These are phyloP conservation scores for Pestalotiopsis sp. DNA, from an alignment of 2,329 filamentous ascomycete species.

Conservation along the genomic window DNA sequence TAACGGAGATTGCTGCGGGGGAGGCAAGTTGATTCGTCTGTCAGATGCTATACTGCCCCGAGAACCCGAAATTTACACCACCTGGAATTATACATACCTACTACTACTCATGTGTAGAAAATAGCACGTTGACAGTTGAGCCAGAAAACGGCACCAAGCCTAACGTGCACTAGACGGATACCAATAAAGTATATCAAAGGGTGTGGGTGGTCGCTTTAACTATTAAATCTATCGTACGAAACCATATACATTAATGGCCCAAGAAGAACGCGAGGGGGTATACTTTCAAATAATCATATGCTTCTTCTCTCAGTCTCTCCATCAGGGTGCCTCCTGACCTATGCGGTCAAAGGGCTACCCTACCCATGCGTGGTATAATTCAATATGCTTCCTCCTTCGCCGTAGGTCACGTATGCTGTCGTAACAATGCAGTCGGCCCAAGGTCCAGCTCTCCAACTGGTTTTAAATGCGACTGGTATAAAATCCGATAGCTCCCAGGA, in stretches of 20 bases:
- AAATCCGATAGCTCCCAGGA: not conserved
- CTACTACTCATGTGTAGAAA: no score
- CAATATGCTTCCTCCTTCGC: slow-evolving; percentile 6
- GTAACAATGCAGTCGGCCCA: slow-evolving; percentile 11
- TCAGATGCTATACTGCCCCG: no score
- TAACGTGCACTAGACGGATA: not conserved
- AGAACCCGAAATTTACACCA: no score
- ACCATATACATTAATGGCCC: slow-evolving; percentile 36
- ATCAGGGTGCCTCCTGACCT: not conserved
- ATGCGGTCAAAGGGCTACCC: not conserved
- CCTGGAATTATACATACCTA: no score
- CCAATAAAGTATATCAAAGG: not conserved
- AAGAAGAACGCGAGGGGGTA: slow-evolving; percentile 28
- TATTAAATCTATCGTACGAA: slow-evolving; percentile 36
- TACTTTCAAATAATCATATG: slow-evolving; percentile 29
- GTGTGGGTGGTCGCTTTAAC: slow-evolving; percentile 13
- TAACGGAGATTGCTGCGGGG: not conserved
- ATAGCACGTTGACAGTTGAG: not conserved
- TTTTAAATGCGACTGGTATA: not conserved
- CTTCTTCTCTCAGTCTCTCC: not conserved
- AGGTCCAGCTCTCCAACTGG: slow-evolving; percentile 5
- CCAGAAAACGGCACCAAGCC: not conserved
- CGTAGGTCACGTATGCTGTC: slow-evolving; percentile 5
- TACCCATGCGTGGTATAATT: not conserved
- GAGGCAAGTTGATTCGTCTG: not conserved